phyloP scores from a whole-genome alignment of 1,284 basidiomycete species.

The Naganishia cerealis region DNA sequence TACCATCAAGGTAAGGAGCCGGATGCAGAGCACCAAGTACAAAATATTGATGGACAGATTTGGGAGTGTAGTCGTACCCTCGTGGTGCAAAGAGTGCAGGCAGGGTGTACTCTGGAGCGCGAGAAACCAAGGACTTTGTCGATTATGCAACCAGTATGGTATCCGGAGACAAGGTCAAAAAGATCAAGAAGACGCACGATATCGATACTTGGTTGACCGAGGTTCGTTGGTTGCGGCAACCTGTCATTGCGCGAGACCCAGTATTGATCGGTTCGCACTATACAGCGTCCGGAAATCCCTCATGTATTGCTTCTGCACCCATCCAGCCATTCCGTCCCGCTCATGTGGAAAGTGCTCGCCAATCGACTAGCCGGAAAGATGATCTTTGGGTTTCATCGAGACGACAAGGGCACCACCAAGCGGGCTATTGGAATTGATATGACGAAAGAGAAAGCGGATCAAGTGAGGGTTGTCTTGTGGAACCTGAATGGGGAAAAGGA shows the following conservation, averaged over 20 bases:
- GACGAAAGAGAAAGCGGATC: constrained; percentile 40
- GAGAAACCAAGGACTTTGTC: constrained; percentile 71
- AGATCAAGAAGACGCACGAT: constrained; percentile 57
- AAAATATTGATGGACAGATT: constrained; percentile 30
- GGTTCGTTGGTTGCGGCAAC: constrained; percentile 1
- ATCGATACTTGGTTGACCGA: constrained; percentile 32
- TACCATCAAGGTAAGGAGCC: constrained; percentile 66
- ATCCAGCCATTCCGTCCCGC: constrained; percentile 70
- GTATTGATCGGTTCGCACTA: neutral
- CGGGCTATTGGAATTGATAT: constrained; percentile 40
- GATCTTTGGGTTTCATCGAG: constrained; percentile 67
- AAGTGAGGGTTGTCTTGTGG: constrained; percentile 47
- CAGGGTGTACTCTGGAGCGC: constrained; percentile 70
- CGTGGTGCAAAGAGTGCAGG: constrained; percentile 66
- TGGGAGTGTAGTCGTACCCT: constrained; percentile 65
- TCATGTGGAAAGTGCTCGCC: constrained; percentile 80
- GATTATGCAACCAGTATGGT: constrained; percentile 74
- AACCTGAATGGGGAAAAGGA: constrained; percentile 33
- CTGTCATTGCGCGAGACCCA: neutral
- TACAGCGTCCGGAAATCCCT: constrained; percentile 60
- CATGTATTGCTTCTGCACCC: constrained; percentile 72
- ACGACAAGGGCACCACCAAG: constrained; percentile 60
- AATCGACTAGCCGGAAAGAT: constrained; percentile 71
- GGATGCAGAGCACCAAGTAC: neutral
- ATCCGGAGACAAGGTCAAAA: constrained; percentile 65